Percentiles rank a stretch among this genome's conserved stretches.
These are phyloP conservation scores for Cordia subcordata DNA, from an alignment of 257 asterid genomes.

Conservation along the genomic window DNA sequence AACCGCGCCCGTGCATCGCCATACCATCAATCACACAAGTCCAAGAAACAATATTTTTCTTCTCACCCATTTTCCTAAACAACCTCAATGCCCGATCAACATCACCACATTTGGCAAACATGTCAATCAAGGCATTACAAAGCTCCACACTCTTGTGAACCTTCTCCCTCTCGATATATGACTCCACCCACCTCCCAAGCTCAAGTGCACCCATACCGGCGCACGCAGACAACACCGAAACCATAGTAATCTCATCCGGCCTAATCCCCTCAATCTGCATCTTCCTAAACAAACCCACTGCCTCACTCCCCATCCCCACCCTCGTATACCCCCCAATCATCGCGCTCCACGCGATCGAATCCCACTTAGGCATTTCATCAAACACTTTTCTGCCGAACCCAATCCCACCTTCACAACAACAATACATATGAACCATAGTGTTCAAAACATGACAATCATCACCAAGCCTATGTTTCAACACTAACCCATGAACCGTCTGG, in stretches of 20 bases:
- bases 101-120: slow-evolving; percentile 85
- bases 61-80: slow-evolving; percentile 44
- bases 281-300: slow-evolving; percentile 43
- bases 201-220: slow-evolving; percentile 66
- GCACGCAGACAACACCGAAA: slow-evolving; percentile 67
- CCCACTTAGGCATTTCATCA: slow-evolving; percentile 49
- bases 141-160: slow-evolving; percentile 43
- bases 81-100: slow-evolving; percentile 52
- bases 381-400: slow-evolving; percentile 48
- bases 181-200: slow-evolving; percentile 72
- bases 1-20: slow-evolving; percentile 70
- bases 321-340: slow-evolving; percentile 72
- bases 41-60: slow-evolving; percentile 67
- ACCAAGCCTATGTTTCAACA: slow-evolving; percentile 47
- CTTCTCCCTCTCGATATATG: slow-evolving; percentile 47
- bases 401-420: slow-evolving; percentile 49
- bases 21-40: slow-evolving; percentile 58
- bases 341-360: slow-evolving; percentile 58
- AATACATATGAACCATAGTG: slow-evolving; percentile 62
- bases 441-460: slow-evolving; percentile 50
- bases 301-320: slow-evolving; percentile 57
- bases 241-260: slow-evolving; percentile 74
- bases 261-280: slow-evolving; percentile 53
- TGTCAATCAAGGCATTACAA: slow-evolving; percentile 62
- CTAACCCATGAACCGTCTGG: slow-evolving; percentile 48